Percentiles rank a stretch among this genome's conserved stretches.
Evolutionary conservation across 306 rosid species (phyloP).

Genomic region (Oemleria cerasiformis): DNA sequence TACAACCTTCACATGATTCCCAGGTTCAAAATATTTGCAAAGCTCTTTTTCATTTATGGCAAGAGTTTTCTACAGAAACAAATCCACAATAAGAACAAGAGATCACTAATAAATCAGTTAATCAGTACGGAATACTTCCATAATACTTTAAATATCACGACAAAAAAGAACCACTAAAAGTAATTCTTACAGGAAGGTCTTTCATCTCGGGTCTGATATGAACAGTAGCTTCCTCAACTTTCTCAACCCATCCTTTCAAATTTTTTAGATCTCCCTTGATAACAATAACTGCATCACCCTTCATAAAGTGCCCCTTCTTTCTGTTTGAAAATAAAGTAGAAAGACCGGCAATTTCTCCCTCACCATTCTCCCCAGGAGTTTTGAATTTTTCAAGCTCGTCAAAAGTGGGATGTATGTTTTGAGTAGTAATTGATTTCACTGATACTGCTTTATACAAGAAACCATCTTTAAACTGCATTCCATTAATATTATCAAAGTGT

Average conservation of each 20-base stretch:
- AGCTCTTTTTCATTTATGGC: constrained; percentile 87
- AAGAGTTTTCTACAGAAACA: constrained; percentile 59
- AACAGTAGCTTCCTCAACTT: constrained; percentile 88
- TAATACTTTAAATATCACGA: neutral
- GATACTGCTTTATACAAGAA: constrained; percentile 86
- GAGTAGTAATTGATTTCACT: constrained; percentile 77
- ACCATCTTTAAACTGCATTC: constrained; percentile 95
- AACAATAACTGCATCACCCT: constrained; percentile 93
- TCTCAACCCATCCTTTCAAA: constrained; percentile 96
- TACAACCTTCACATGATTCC: constrained; percentile 96
- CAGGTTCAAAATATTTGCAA: constrained; percentile 94
- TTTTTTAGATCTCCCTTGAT: constrained; percentile 89
- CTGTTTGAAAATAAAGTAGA: constrained; percentile 87
- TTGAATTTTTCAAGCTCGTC: constrained; percentile 96
- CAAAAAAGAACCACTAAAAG: constrained; percentile 10
- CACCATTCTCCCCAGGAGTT: constrained; percentile 88
- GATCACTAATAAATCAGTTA: neutral
- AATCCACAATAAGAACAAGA: constrained; percentile 16
- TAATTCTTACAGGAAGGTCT: constrained; percentile 76
- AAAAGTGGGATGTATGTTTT: constrained; percentile 81
- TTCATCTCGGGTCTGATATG: constrained; percentile 88
- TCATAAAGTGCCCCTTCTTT: constrained; percentile 96
- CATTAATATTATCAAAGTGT: constrained; percentile 78
- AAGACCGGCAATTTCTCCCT: constrained; percentile 75
- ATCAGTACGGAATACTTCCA: neutral